Conservation (phyloP, 1,284 basidiomycete species). For the Puccinia horiana region DNA sequence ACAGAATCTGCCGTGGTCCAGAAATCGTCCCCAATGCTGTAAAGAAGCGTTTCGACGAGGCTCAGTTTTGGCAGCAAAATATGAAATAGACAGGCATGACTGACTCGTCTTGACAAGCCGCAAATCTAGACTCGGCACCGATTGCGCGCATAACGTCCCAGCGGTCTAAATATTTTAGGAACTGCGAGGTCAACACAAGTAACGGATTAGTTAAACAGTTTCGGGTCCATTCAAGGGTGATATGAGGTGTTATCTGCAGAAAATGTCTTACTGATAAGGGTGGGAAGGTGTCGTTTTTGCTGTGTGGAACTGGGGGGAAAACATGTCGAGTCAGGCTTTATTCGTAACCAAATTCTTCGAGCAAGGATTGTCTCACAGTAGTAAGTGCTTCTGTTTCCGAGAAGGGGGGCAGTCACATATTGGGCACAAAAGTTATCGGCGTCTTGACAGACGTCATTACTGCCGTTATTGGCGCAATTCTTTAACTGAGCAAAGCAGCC, state of each 20-base stretch:
- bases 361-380: slow-evolving; percentile 18
- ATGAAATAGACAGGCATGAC: background rate
- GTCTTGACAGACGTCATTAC: slow-evolving; percentile 19
- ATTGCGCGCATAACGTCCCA: slow-evolving; percentile 31
- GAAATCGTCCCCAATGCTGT: slow-evolving; percentile 23
- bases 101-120: slow-evolving; percentile 41
- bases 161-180: slow-evolving; percentile 37
- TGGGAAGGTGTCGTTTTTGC: slow-evolving; percentile 21
- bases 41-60: background rate
- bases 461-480: slow-evolving; percentile 30
- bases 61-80: background rate
- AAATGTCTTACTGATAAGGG: background rate
- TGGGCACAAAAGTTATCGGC: slow-evolving; percentile 36
- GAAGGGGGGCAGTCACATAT: slow-evolving; percentile 4
- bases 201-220: background rate
- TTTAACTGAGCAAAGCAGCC: slow-evolving; percentile 35
- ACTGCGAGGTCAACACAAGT: background rate
- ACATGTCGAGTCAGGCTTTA: background rate
- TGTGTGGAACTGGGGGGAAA: background rate
- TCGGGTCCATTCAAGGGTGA: background rate
- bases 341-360: background rate
- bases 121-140: slow-evolving; percentile 35
- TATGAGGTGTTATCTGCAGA: background rate
- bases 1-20: slow-evolving; percentile 28
- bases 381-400: slow-evolving; percentile 39